Percentiles rank a stretch among this genome's conserved stretches.
phyloP scores from a whole-genome alignment of 2,329 filamentous ascomycete genomes.

The Westerdykella aurantiaca region DNA sequence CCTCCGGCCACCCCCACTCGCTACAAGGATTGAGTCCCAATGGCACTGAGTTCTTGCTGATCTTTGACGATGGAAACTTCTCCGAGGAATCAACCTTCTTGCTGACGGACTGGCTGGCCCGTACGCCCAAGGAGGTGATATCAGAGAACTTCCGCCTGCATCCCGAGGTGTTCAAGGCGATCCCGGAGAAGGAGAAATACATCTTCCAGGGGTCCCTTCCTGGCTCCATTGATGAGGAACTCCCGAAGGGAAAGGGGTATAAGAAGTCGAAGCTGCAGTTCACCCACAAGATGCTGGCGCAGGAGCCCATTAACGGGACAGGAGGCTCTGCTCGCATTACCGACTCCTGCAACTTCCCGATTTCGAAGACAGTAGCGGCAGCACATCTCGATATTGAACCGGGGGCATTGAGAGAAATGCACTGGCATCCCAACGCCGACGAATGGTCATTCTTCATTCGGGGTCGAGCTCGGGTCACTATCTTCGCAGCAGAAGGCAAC shows the following conservation, averaged over 20 bases:
- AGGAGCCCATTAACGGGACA: slow-evolving; percentile 59
- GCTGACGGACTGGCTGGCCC: slow-evolving; percentile 67
- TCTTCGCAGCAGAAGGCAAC: slow-evolving; percentile 64
- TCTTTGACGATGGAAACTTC: slow-evolving; percentile 57
- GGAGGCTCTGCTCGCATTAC: slow-evolving; percentile 69
- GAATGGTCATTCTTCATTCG: slow-evolving; percentile 77
- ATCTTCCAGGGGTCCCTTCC: slow-evolving; percentile 68
- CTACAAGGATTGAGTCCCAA: slow-evolving; percentile 65
- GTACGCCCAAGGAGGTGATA: slow-evolving; percentile 66
- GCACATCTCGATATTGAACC: slow-evolving; percentile 67
- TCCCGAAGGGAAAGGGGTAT: slow-evolving; percentile 55
- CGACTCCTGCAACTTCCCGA: slow-evolving; percentile 69
- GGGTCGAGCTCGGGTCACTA: slow-evolving; percentile 65
- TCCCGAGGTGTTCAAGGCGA: slow-evolving; percentile 62
- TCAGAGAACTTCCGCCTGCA: slow-evolving; percentile 70
- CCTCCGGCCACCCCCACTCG: slow-evolving; percentile 69
- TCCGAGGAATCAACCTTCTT: slow-evolving; percentile 65
- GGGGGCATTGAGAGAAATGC: slow-evolving; percentile 69
- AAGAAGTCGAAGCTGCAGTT: slow-evolving; percentile 64
- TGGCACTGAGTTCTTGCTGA: slow-evolving; percentile 59
- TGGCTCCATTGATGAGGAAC: slow-evolving; percentile 59
- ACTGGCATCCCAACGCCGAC: slow-evolving; percentile 75
- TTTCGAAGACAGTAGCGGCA: slow-evolving; percentile 67
- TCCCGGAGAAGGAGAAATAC: slow-evolving; percentile 64
- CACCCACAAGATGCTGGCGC: slow-evolving; percentile 65